A percentile compares a stretch with the other conserved stretches of the same genome.
Evolutionary conservation across 257 asterid species (phyloP).

Genomic region (Solanum tacnaense): DNA sequence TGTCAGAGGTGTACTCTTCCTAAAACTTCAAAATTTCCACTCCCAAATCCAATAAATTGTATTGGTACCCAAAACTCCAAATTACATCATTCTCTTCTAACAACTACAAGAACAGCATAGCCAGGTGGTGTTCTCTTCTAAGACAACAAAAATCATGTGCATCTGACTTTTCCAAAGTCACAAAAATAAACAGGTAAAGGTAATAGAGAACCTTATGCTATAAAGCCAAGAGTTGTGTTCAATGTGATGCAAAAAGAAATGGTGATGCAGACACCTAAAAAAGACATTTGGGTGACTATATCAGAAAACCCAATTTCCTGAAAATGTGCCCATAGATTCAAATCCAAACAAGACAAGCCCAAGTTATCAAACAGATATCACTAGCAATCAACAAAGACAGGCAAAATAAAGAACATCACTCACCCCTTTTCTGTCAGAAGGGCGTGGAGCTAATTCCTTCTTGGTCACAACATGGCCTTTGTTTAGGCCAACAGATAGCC

Average conservation of each 20-base stretch:
- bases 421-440: conserved; percentile 42
- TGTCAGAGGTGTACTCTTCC: background rate
- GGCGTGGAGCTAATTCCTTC: conserved; percentile 39
- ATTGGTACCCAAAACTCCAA: background rate
- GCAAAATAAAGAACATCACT: background rate
- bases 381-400: background rate
- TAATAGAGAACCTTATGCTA: background rate
- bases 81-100: background rate
- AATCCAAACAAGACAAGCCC: background rate
- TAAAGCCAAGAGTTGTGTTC: background rate
- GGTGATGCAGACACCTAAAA: background rate
- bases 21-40: background rate
- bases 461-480: conserved; percentile 42
- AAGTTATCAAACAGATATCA: background rate
- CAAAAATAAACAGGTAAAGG: background rate
- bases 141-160: background rate
- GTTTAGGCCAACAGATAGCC: conserved; percentile 38
- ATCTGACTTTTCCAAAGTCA: background rate
- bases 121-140: background rate
- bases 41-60: background rate
- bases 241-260: background rate
- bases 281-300: background rate
- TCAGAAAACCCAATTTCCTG: background rate
- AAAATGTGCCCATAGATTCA: background rate
- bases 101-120: background rate